A percentile compares a stretch with the other conserved stretches of the same genome.
Evolutionary conservation across 2,329 filamentous ascomycete genomes (phyloP).

Genomic region (Colletotrichum chlorophyti): DNA sequence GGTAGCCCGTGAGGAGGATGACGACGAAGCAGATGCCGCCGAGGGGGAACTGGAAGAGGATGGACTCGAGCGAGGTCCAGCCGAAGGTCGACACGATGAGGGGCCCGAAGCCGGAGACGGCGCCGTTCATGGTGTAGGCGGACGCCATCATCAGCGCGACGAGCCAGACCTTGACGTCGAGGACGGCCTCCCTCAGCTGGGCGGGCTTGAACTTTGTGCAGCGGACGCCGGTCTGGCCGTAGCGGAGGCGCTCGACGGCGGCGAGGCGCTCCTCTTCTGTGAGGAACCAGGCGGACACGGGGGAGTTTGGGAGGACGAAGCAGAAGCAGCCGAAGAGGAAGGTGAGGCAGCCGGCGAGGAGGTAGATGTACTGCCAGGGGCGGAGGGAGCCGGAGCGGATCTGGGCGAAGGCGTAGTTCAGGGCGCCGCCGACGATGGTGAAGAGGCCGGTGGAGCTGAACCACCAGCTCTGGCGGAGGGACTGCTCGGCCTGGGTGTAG

Average conservation of each 20-base stretch:
- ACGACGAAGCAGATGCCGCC: conserved; percentile 71
- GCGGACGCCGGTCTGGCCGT: conserved; percentile 68
- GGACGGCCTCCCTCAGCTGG: conserved; percentile 64
- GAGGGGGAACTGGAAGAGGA: conserved; percentile 78
- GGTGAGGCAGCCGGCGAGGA: conserved; percentile 68
- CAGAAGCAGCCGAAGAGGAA: conserved; percentile 70
- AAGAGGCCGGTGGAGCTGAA: conserved; percentile 66
- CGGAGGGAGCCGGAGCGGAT: conserved; percentile 59
- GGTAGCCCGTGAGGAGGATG: conserved; percentile 71
- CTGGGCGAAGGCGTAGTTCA: conserved; percentile 74
- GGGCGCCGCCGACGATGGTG: conserved; percentile 66
- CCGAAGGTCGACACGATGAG: conserved; percentile 77
- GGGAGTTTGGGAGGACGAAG: conserved; percentile 70
- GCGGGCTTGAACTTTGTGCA: conserved; percentile 65
- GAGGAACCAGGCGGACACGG: conserved; percentile 74
- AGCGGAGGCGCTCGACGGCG: conserved; percentile 67
- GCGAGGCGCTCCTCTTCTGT: conserved; percentile 66
- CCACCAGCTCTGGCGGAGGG: conserved; percentile 71
- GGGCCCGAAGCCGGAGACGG: conserved; percentile 73
- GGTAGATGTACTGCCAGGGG: conserved; percentile 75
- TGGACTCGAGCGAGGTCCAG: conserved; percentile 67
- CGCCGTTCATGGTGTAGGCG: conserved; percentile 75
- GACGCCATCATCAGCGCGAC: conserved; percentile 73
- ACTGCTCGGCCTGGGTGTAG: conserved; percentile 72
- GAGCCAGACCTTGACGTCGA: conserved; percentile 69